Percentiles rank a stretch among this genome's conserved stretches.
These are phyloP conservation scores for Chrysoporthe cubensis DNA, from an alignment of 2,329 filamentous ascomycete genomes.

Conservation along the genomic window DNA sequence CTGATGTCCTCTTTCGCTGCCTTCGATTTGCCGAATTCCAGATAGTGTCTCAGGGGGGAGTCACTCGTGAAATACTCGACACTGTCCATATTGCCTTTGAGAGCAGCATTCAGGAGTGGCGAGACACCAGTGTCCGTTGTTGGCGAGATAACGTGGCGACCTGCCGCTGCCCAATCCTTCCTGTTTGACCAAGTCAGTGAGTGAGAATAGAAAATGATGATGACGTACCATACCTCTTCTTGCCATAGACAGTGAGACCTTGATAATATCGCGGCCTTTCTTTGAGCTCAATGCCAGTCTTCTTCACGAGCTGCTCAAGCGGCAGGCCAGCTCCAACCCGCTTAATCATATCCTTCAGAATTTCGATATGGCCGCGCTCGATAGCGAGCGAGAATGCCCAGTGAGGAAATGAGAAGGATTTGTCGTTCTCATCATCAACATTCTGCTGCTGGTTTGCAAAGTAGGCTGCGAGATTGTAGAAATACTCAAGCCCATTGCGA, in stretches of 20 bases:
- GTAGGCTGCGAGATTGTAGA: conserved; percentile 59
- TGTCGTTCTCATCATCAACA: conserved; percentile 35
- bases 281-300: conserved; percentile 64
- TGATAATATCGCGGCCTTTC: conserved; percentile 75
- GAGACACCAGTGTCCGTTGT: conserved; percentile 51
- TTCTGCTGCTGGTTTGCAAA: conserved; percentile 46
- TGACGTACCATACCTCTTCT: conserved; percentile 55
- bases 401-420: conserved; percentile 46
- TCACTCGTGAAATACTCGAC: conserved; percentile 81
- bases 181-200: conserved; percentile 34
- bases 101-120: conserved; percentile 64
- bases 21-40: conserved; percentile 66
- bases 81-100: conserved; percentile 62
- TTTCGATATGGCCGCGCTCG: conserved; percentile 52
- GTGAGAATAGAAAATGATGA: not conserved
- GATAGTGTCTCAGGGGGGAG: conserved; percentile 68
- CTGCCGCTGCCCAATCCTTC: conserved; percentile 73
- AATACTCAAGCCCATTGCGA: conserved; percentile 53
- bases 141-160: conserved; percentile 49
- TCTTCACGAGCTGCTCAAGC: conserved; percentile 67
- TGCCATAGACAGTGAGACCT: conserved; percentile 75
- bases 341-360: conserved; percentile 68
- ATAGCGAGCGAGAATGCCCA: conserved; percentile 50
- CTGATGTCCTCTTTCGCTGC: conserved; percentile 63
- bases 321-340: conserved; percentile 71